Percentiles rank a stretch among this genome's conserved stretches.
Evolutionary conservation across 352 stramenopile genomes (phyloP).

Genomic region (Pythium oligandrum): DNA sequence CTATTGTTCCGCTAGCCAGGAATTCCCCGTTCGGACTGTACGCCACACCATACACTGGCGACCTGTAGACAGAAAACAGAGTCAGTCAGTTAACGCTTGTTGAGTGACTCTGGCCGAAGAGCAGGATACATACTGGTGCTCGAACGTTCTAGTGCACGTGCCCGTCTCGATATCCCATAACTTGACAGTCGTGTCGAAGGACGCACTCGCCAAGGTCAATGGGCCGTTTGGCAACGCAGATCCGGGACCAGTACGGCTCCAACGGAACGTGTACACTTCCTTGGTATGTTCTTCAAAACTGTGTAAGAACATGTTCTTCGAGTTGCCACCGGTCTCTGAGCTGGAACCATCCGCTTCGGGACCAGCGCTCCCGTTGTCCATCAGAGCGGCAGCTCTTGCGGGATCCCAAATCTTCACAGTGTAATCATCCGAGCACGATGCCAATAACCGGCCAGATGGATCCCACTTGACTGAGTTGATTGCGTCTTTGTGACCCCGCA

Average conservation of each 20-base stretch:
- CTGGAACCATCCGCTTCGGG: constrained; percentile 13
- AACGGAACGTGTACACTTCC: constrained; percentile 93
- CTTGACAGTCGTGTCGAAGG: constrained; percentile 95
- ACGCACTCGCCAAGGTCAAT: constrained; percentile 90
- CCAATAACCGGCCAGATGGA: constrained; percentile 89
- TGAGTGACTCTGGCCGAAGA: too few species aligned
- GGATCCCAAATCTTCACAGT: constrained; percentile 97
- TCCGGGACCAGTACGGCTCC: constrained; percentile 82
- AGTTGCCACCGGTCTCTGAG: constrained; percentile 10
- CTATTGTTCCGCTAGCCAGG: constrained; percentile 96
- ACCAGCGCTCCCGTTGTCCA: constrained; percentile 12
- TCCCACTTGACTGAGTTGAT: constrained; percentile 99
- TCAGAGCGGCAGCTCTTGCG: constrained; percentile 13
- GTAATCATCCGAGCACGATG: constrained; percentile 97
- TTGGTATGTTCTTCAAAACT: constrained; percentile 90
- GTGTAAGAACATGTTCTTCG: constrained; percentile 51
- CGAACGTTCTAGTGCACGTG: constrained; percentile 89
- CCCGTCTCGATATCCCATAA: constrained; percentile 92
- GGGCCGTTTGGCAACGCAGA: constrained; percentile 54
- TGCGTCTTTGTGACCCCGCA: constrained; percentile 94
- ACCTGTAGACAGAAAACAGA: constrained; percentile 28
- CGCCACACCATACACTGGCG: constrained; percentile 84
- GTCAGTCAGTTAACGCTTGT: constrained; percentile 1
- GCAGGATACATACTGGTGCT: constrained; percentile 82
- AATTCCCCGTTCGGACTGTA: constrained; percentile 90